phyloP scores from a whole-genome alignment of 169 alveolate genomes.

The Babesia gibsoni region DNA sequence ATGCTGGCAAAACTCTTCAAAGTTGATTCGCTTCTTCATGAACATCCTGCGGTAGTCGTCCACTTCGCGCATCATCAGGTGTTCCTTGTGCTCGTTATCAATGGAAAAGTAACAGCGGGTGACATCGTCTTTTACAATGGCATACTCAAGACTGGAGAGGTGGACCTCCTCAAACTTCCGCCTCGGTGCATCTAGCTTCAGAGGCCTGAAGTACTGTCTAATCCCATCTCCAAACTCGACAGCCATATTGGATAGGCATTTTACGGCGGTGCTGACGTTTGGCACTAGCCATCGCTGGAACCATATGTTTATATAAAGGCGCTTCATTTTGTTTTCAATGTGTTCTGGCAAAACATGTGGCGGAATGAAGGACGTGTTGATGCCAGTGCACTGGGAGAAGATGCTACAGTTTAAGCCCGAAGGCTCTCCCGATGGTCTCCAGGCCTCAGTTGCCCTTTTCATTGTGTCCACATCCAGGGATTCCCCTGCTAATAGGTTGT shows the following conservation, averaged over 20 bases:
- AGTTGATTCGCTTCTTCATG: conserved; percentile 8
- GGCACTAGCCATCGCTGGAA: conserved; percentile 6
- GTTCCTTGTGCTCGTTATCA: conserved; percentile 30
- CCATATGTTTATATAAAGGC: background rate
- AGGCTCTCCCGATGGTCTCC: too few relatives aligned
- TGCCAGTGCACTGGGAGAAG: too few relatives aligned
- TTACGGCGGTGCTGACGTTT: background rate
- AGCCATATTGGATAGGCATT: background rate
- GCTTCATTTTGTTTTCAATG: too few relatives aligned
- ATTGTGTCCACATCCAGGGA: too few relatives aligned
- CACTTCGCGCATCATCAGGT: conserved; percentile 26
- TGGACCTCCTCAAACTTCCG: conserved; percentile 1
- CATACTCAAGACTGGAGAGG: conserved; percentile 29
- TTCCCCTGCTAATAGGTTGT: too few relatives aligned
- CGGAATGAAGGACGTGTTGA: too few relatives aligned
- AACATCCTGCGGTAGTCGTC: conserved; percentile 26
- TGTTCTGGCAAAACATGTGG: too few relatives aligned
- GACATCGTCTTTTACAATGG: conserved; percentile 27
- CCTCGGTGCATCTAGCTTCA: background rate
- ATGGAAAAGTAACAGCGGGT: conserved; percentile 28
- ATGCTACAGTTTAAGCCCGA: too few relatives aligned
- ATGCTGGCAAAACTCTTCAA: conserved; percentile 25
- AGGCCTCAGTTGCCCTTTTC: too few relatives aligned
- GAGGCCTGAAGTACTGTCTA: conserved; percentile 9
- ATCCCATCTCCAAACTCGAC: conserved; percentile 6